Evolutionary conservation across 495 filamentous ascomycete genomes (phyloP), one percentile per base, ranked within the genome.

Genomic region (Durotheca rogersii): DNA sequence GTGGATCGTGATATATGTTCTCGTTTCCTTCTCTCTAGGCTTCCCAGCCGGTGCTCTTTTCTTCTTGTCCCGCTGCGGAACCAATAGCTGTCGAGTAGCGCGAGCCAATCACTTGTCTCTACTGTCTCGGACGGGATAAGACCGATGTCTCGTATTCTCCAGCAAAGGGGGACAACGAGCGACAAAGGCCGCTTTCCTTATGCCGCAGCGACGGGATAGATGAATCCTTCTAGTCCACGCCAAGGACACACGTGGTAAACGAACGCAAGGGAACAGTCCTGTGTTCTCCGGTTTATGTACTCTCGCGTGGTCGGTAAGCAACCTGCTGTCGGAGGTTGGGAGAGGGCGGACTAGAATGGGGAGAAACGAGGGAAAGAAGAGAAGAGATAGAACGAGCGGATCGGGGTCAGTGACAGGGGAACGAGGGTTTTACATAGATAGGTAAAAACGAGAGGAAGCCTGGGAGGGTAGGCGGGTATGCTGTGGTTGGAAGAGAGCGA

Each of bases 401-500:
- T 50, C 37, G 36, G 61, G 40, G 47, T 59, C 53, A 67, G 62
- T 50, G 67, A 65, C 66, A 64, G 45, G 55, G 58, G 63, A 53
- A 50, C 42, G 44, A 48, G 5, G 25, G 46, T 39, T 58, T 45
- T 42, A 53, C 30, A 57, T 45, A 53, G 31, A 40, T n/a, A n/a
- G 11, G 37, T 42, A 41, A 37, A 41, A 31, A 36, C 29, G 49
- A 47, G 29, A 27, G 38, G 40, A 19, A 41, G 6, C 38, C 40
- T 18, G 30, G 16, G 14, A 34, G 27, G 23, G 23, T 27, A 4
- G 9, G 4, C 9, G 9, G 4, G 4, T 27, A 27, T 27, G 23
- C 9, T n/a, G n/a, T n/a, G n/a, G n/a, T n/a, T n/a, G n/a, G n/a
- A n/a, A n/a, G 9, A 27, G 23, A 9, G 9, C 9, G 23, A 27